Evolutionary conservation across 2,329 filamentous ascomycete species (phyloP), one percentile per base, ranked within the genome.

Genomic region (Alternaria atra): DNA sequence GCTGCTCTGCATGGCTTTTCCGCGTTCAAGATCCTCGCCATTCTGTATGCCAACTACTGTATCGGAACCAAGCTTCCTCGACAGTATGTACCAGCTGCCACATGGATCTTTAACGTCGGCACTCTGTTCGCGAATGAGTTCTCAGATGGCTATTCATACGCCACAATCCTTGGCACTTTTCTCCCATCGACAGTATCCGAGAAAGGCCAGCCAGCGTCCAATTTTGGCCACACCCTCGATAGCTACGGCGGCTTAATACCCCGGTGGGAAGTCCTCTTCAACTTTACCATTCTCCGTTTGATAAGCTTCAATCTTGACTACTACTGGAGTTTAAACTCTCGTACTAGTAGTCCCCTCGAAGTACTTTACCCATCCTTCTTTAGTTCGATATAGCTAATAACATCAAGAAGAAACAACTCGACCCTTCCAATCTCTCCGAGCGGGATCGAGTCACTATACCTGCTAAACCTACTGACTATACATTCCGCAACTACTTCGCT

Each of bases 301-400:
- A 93, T 99, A 71, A 97, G 94, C 77, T 99, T 97, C 85, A 98
- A 98, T 77, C 80, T 99, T 75, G 95, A 99, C 80, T 94, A 97
- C 77, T 94, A 97, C 77, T 99, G 95, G 94, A 95, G 92, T 71
- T 79, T 91, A 3, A 88, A 91, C 65, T 84, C 87, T 60, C 82
- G 83, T 25, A 81, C 86, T 29, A 64, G 61, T 30, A 94, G 88
- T 71, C 85, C 90, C 8, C 79, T 97, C 42, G 94, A 98, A 90
- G 95, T 98, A 87, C 77, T 87, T 80, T 43, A 4, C 6, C 20
- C 29, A 10, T 37, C 17, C 27, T 25, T 23, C 27, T 6, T 30
- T 47, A 39, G 40, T 51, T 53, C 55, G 52, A 55, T 66, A 61
- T 66, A 61, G 72, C 90, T 94, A 85, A 94, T 87, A 74, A 80